Percentiles rank a stretch among this genome's conserved stretches.
Conservation (phyloP, 2,329 filamentous ascomycete genomes). For the Monilinia vaccinii-corymbosi region DNA sequence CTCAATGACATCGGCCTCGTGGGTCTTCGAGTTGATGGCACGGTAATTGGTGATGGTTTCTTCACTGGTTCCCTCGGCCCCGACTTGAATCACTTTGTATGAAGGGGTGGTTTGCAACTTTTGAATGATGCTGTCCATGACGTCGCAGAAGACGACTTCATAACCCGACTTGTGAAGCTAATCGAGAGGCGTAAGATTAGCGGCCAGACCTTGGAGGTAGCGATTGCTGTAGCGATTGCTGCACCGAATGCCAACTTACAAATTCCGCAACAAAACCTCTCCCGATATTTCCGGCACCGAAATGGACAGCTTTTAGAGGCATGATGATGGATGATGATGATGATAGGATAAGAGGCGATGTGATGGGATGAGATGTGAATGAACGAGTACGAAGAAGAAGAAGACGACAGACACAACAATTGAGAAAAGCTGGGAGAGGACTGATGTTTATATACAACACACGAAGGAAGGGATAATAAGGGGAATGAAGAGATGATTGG, state of each 20-base stretch:
- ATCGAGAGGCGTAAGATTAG: slow-evolving; percentile 8
- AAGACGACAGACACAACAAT: too few relatives aligned
- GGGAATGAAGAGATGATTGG: too few relatives aligned
- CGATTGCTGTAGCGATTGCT: too few relatives aligned
- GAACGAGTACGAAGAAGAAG: too few relatives aligned
- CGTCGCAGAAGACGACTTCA: slow-evolving; percentile 93
- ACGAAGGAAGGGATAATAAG: too few relatives aligned
- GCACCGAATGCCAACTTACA: background rate
- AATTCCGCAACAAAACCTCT: slow-evolving; percentile 28
- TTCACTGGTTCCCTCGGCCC: slow-evolving; percentile 68
- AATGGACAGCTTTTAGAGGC: slow-evolving; percentile 66
- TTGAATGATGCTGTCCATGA: slow-evolving; percentile 76
- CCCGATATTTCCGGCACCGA: slow-evolving; percentile 79
- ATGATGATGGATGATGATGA: slow-evolving; percentile 12
- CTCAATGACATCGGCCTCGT: slow-evolving; percentile 71
- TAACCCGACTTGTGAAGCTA: slow-evolving; percentile 73
- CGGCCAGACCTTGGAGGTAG: too few relatives aligned
- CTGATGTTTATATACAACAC: too few relatives aligned
- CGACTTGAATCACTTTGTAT: slow-evolving; percentile 92
- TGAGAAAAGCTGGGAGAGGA: too few relatives aligned
- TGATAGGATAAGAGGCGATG: background rate
- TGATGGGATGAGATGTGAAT: too few relatives aligned
- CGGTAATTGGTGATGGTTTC: slow-evolving; percentile 91
- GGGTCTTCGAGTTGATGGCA: slow-evolving; percentile 86
- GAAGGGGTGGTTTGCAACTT: slow-evolving; percentile 63